phyloP scores from a whole-genome alignment of 129 eudicot genomes.

The Daucus carota region DNA sequence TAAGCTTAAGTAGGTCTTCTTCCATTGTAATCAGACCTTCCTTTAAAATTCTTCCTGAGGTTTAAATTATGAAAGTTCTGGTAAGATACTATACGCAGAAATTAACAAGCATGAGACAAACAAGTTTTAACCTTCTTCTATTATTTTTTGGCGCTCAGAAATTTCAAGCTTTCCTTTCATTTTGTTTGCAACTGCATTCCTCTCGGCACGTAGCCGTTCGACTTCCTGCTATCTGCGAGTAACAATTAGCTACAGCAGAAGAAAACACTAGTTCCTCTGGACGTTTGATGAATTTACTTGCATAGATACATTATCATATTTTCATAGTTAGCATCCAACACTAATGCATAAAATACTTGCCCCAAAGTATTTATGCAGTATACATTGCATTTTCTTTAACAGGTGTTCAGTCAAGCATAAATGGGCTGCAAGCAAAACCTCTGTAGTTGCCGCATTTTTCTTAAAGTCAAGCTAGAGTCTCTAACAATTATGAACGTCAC shows the following conservation, averaged over 20 bases:
- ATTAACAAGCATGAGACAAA: neutral
- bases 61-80: conserved; percentile 8
- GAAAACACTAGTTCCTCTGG: conserved; percentile 23
- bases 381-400: neutral
- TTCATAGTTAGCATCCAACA: neutral
- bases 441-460: neutral
- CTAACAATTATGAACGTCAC: neutral
- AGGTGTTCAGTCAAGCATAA: neutral
- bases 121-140: conserved; percentile 66
- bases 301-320: neutral
- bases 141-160: conserved; percentile 73
- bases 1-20: conserved; percentile 75
- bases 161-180: conserved; percentile 96
- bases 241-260: conserved; percentile 58
- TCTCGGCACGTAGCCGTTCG: conserved; percentile 84
- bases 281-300: neutral
- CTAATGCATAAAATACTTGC: neutral
- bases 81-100: neutral
- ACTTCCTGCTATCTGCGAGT: conserved; percentile 96
- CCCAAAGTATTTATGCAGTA: neutral
- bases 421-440: neutral
- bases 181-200: conserved; percentile 90
- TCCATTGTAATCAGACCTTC: conserved; percentile 65
- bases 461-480: neutral
- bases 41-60: conserved; percentile 73